phyloP scores from a whole-genome alignment of 176 grass and related monocot species.

The Alopecurus myosuroides region DNA sequence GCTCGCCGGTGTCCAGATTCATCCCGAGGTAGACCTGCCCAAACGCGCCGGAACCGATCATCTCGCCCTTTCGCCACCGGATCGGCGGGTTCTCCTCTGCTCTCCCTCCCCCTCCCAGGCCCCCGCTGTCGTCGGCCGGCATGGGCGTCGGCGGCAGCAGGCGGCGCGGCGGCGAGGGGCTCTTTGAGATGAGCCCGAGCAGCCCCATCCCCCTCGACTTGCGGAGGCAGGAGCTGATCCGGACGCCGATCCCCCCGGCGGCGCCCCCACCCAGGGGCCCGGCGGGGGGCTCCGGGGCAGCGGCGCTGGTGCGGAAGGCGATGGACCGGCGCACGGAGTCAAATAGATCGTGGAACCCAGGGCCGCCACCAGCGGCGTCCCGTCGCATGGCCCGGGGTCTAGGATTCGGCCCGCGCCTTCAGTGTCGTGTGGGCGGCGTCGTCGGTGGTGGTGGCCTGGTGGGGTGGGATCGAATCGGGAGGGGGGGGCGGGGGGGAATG shows the following conservation, averaged over 20 bases:
- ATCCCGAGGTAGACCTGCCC: slow-evolving; percentile 97
- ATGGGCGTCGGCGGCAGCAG: slow-evolving; percentile 31
- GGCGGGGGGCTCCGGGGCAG: slow-evolving; percentile 18
- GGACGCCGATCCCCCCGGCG: slow-evolving; percentile 38
- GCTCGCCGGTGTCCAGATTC: slow-evolving; percentile 98
- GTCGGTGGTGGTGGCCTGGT: neutral
- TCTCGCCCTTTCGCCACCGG: slow-evolving; percentile 84
- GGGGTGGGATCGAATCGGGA: slow-evolving; percentile 35
- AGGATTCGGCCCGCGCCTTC: neutral
- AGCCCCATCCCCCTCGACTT: slow-evolving; percentile 77
- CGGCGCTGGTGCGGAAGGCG: slow-evolving; percentile 50
- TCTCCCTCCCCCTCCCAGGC: neutral
- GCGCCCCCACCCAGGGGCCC: slow-evolving; percentile 20
- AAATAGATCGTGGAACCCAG: slow-evolving; percentile 73
- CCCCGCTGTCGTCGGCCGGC: neutral
- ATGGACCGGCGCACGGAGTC: slow-evolving; percentile 88
- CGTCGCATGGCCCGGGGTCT: slow-evolving; percentile 40
- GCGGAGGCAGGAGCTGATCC: slow-evolving; percentile 68
- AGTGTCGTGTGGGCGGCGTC: neutral
- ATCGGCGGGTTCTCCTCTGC: slow-evolving; percentile 60
- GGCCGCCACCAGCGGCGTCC: slow-evolving; percentile 38
- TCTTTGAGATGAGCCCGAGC: slow-evolving; percentile 76
- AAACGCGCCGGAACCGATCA: slow-evolving; percentile 83
- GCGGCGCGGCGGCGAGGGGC: slow-evolving; percentile 47
- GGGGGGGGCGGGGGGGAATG: neutral